These are phyloP conservation scores for Breynia disticha DNA, from an alignment of 441 rosid species.

Conservation along the genomic window DNA sequence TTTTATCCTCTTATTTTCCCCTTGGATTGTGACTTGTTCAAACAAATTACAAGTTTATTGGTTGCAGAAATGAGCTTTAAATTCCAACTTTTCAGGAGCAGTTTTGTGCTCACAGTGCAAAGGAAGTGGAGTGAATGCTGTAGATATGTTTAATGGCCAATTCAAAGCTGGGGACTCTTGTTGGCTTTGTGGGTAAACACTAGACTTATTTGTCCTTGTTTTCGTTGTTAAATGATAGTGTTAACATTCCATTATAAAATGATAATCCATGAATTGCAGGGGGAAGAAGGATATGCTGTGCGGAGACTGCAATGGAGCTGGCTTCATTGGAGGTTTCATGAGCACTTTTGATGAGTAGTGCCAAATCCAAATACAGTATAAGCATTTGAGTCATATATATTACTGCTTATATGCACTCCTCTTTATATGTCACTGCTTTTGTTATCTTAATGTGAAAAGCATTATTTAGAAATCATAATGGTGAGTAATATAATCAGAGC, in stretches of 20 bases:
- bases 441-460: too few species aligned
- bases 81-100: conserved; percentile 26
- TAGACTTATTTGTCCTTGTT: not conserved
- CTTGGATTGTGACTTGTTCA: too few species aligned
- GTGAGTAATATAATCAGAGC: too few species aligned
- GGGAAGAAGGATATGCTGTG: conserved; percentile 44
- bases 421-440: too few species aligned
- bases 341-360: conserved; percentile 44
- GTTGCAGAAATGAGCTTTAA: not conserved
- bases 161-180: conserved; percentile 53
- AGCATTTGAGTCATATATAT: too few species aligned
- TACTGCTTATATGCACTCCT: too few species aligned
- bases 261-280: conserved; percentile 20
- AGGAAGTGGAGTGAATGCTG: conserved; percentile 47
- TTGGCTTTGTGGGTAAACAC: conserved; percentile 53
- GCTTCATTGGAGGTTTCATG: conserved; percentile 54
- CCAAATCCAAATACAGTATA: too few species aligned
- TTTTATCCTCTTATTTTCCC: too few species aligned
- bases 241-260: not conserved
- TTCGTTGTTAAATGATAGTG: not conserved
- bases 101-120: conserved; percentile 49
- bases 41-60: not conserved
- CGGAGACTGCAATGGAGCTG: conserved; percentile 62
- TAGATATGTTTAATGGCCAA: conserved; percentile 39
- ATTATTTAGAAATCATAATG: too few species aligned